Evolutionary conservation across 2,329 filamentous ascomycete genomes (phyloP), one percentile per base, ranked within the genome.

Genomic region (Neodidymelliopsis sp.): DNA sequence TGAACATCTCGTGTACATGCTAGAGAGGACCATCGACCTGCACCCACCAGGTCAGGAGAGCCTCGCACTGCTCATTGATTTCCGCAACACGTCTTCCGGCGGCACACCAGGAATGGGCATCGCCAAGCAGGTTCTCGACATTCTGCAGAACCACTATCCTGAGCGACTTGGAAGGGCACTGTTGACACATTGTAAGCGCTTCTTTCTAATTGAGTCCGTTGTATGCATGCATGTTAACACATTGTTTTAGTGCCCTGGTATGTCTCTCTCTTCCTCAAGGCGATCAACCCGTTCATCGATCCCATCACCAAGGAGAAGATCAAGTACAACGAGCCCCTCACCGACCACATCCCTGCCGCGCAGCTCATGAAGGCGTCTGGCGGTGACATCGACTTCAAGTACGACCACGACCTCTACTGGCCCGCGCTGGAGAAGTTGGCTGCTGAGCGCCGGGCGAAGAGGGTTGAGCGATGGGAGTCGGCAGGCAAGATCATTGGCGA

Each of bases 201-300:
- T 75, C 7, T 36, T 11, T 33, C 12, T 25, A 20, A 13, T 8
- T 23, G 23, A 27, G 4, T 12, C 27, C 4, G 16, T 23, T 29
- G 23, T 2, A 10, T n/a, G n/a, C n/a, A 18, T 39, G 28, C 45
- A n/a, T n/a, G n/a, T 56, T 22, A 62, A 30, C 6, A 27, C 7
- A 27, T 12, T 27, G 27, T 16, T 13, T 35, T 15, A 93, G 90
- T 96, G 37, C 93, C 93, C 0, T 97, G 90, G 85, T 83, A 96
- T 56, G 90, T 97, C 53, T 87, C 84, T 73, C 89, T 89, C 39
- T 99, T 99, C 81, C 96, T 97, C 82, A 97, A 96, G 75, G 79
- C 97, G 64, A 92, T 99, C 75, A 91, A 86, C 4, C 91, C 93
- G 28, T 97, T 99, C 75, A 96, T 99, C 75, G 94, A 99, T 74